phyloP scores from a whole-genome alignment of 331 rosid genomes.

The Quercus lobata region DNA sequence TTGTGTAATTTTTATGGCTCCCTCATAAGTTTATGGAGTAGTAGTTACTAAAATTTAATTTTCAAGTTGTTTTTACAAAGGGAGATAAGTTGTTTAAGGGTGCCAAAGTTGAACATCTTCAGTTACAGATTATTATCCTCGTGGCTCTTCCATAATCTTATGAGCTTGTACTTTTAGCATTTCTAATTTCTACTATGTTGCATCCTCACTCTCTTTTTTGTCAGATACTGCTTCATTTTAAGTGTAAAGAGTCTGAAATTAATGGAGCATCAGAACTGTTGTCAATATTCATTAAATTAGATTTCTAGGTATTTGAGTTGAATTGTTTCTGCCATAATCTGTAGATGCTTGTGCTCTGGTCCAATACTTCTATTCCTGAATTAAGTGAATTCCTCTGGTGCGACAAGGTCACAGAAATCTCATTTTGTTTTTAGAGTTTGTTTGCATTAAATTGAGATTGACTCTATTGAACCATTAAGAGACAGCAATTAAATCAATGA shows the following conservation, averaged over 20 bases:
- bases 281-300: background rate
- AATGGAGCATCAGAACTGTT: background rate
- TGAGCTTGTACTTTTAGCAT: background rate
- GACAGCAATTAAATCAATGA: background rate
- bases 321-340: background rate
- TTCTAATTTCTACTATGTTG: background rate
- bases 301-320: background rate
- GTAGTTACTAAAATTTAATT: background rate
- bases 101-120: background rate
- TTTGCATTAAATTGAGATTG: background rate
- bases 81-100: background rate
- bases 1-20: background rate
- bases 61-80: background rate
- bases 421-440: background rate
- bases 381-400: background rate
- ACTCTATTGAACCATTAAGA: background rate
- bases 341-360: background rate
- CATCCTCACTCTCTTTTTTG: background rate
- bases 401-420: background rate
- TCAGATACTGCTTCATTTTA: background rate
- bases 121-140: background rate
- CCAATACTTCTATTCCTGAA: background rate
- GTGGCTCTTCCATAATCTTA: background rate
- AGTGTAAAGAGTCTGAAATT: background rate
- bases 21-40: background rate